Conservation (phyloP, 2,329 filamentous ascomycete species). For the Hypoxylon sp. region DNA sequence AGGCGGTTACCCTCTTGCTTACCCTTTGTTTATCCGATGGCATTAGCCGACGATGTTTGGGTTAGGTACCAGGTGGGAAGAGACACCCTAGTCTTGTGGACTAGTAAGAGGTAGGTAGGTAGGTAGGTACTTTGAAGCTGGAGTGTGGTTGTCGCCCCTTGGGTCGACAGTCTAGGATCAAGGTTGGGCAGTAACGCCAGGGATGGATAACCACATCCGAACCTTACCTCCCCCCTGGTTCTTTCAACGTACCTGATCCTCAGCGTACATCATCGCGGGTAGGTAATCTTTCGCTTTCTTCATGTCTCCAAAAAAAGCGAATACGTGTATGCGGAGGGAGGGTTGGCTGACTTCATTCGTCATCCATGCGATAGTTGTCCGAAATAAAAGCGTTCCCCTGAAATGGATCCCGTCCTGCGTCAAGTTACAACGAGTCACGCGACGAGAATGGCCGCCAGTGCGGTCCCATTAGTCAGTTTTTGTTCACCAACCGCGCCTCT, state of each 20-base stretch:
- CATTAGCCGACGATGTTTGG: slow-evolving; percentile 30
- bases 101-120: background rate
- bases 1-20: slow-evolving; percentile 14
- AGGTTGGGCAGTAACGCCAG: slow-evolving; percentile 24
- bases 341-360: slow-evolving; percentile 24
- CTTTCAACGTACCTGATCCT: slow-evolving; percentile 1
- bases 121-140: background rate
- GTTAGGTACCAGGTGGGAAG: slow-evolving; percentile 8
- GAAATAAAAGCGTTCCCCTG: slow-evolving; percentile 14
- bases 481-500: slow-evolving; percentile 26
- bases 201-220: slow-evolving; percentile 4
- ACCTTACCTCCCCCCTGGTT: no score
- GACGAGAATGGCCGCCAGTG: slow-evolving; percentile 24
- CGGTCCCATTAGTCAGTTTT: slow-evolving; percentile 28
- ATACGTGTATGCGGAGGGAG: slow-evolving; percentile 7
- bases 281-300: no score
- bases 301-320: no score
- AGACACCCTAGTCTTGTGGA: slow-evolving; percentile 15
- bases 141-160: background rate
- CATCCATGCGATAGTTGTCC: slow-evolving; percentile 13
- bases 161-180: background rate
- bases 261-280: slow-evolving; percentile 9
- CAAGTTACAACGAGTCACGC: slow-evolving; percentile 25
- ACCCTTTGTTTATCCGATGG: slow-evolving; percentile 24
- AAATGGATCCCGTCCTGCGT: slow-evolving; percentile 24